Percentiles rank a stretch among this genome's conserved stretches.
Conservation (phyloP, 1,139 yeast genomes). For the Taphrina populina region DNA sequence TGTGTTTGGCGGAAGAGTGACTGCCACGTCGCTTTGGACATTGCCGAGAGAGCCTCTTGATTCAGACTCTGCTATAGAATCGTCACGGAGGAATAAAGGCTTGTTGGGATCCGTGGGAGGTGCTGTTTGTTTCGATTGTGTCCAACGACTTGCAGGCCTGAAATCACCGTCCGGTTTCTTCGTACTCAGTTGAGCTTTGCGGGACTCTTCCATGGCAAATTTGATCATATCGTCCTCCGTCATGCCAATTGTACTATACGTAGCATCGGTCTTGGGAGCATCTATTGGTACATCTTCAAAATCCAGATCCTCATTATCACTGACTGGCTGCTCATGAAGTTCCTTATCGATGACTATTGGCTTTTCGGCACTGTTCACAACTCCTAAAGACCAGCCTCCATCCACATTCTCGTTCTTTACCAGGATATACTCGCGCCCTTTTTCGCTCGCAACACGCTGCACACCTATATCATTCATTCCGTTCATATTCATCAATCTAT, state of each 20-base stretch:
- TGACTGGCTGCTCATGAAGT: conserved; percentile 33
- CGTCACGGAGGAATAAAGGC: conserved; percentile 6
- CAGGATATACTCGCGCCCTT: conserved; percentile 71
- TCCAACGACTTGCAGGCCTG: conserved; percentile 13
- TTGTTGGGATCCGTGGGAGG: neutral
- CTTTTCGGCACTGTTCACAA: conserved; percentile 43
- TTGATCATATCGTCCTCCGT: conserved; percentile 31
- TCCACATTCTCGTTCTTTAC: conserved; percentile 56
- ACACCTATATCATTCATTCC: conserved; percentile 70
- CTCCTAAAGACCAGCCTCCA: conserved; percentile 82
- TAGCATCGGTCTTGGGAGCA: neutral
- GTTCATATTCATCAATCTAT: conserved; percentile 74
- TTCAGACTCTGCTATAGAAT: neutral
- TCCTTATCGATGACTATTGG: conserved; percentile 34
- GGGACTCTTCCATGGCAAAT: conserved; percentile 29
- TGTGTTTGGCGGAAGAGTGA: neutral
- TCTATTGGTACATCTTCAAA: conserved; percentile 50
- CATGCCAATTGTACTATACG: conserved; percentile 11
- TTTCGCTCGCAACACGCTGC: conserved; percentile 77
- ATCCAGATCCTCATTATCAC: conserved; percentile 39
- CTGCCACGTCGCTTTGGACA: neutral
- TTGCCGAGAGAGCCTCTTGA: neutral
- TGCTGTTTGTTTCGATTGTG: neutral
- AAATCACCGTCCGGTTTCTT: conserved; percentile 22
- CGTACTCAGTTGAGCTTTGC: conserved; percentile 21